A percentile compares a stretch with the other conserved stretches of the same genome.
phyloP scores from a whole-genome alignment of 805 yeast genomes.

The Saccharomycopsis babjevae region DNA sequence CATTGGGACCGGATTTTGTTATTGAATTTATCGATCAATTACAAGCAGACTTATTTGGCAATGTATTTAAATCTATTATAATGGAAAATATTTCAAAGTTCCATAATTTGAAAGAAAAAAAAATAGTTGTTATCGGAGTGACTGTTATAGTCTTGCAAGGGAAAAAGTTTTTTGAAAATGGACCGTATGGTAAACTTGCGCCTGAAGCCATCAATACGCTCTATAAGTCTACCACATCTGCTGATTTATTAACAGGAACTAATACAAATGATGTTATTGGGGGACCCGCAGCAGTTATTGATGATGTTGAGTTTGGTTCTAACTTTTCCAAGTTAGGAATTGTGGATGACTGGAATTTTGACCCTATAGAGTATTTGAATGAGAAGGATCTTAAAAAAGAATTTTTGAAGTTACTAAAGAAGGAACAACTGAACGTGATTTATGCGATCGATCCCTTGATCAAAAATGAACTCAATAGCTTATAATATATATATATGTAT shows the following conservation, averaged over 20 bases:
- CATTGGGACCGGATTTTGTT: slow-evolving; percentile 41
- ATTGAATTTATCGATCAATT: slow-evolving; percentile 61
- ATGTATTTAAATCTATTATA: slow-evolving; percentile 39
- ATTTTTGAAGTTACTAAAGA: slow-evolving; percentile 5
- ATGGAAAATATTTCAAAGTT: slow-evolving; percentile 37
- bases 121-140: slow-evolving; percentile 41
- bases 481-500: not conserved
- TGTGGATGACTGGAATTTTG: slow-evolving; percentile 50
- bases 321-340: slow-evolving; percentile 65
- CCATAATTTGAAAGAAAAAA: slow-evolving; percentile 41
- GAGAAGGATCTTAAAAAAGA: slow-evolving; percentile 12
- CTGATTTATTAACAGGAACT: slow-evolving; percentile 27
- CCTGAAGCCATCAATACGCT: slow-evolving; percentile 35
- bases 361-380: slow-evolving; percentile 53
- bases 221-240: slow-evolving; percentile 27
- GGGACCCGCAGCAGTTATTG: slow-evolving; percentile 25
- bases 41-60: slow-evolving; percentile 50
- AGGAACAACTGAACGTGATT: not conserved
- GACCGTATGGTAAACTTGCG: slow-evolving; percentile 34
- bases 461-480: not conserved
- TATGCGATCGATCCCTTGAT: not conserved
- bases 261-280: slow-evolving; percentile 27
- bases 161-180: slow-evolving; percentile 25
- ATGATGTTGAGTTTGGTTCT: slow-evolving; percentile 69
- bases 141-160: slow-evolving; percentile 30